Percentiles rank a stretch among this genome's conserved stretches.
phyloP scores from a whole-genome alignment of 345 rosid genomes.

The Acer negundo region DNA sequence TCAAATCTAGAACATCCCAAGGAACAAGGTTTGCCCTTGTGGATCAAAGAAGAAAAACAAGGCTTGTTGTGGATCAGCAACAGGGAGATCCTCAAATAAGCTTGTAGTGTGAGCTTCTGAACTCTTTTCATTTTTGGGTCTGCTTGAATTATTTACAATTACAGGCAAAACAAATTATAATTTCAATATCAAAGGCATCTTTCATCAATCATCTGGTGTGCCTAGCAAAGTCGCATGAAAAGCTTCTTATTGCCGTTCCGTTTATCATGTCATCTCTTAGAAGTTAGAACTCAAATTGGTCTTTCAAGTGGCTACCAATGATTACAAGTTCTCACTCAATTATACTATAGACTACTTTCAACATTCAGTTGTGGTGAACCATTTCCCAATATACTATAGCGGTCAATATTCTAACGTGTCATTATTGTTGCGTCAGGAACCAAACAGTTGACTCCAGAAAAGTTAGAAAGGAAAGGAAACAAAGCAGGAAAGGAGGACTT shows the following conservation, averaged over 20 bases:
- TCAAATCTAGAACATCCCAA: conserved; percentile 56
- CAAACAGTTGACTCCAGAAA: conserved; percentile 56
- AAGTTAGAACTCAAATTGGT: background rate
- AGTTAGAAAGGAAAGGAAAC: conserved; percentile 58
- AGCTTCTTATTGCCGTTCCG: background rate
- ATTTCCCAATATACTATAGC: background rate
- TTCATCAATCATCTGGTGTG: background rate
- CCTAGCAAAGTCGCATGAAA: background rate
- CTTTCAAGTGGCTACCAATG: background rate
- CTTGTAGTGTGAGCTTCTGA: conserved; percentile 48
- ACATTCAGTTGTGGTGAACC: background rate
- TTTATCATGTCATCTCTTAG: background rate
- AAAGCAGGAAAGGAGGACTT: conserved; percentile 48
- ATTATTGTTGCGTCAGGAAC: conserved; percentile 34
- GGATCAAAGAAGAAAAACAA: conserved; percentile 94
- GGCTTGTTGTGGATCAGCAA: conserved; percentile 81
- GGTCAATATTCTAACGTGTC: conserved; percentile 11
- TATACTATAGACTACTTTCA: background rate
- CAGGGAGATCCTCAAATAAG: conserved; percentile 56
- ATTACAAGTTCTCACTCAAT: background rate
- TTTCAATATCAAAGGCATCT: background rate
- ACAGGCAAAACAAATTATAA: background rate
- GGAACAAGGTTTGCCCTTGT: conserved; percentile 76
- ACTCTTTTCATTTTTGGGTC: conserved; percentile 13
- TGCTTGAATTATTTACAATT: conserved; percentile 18